Base-by-base conservation (phyloP, 352 stramenopile genomes). In the Globisporangium echinulatum region DNA sequence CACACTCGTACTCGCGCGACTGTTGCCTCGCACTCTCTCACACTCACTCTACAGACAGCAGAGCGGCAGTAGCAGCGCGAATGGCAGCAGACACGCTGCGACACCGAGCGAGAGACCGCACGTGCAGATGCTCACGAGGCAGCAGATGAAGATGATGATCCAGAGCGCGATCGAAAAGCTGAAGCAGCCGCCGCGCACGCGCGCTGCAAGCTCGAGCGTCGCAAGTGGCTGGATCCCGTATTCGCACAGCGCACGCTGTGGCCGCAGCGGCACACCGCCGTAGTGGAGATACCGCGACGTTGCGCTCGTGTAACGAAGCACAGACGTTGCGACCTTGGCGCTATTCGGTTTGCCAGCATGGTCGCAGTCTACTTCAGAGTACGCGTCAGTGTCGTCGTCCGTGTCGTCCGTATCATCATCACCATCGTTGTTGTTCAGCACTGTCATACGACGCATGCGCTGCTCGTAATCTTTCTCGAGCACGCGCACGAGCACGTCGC, bases 101-200 rank as follows among this genome's bases (percentile, higher is more conserved):
- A 90, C 64, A 0, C 75, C 75, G 14, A 90, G 65, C 37, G 81
- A 88, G 37, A 91, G 54, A 0, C 81, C 81, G 52, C 81, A 91
- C 37, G 81, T 91, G 69, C 78, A 91, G 37, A 91, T 63, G 57
- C 81, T 88, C 59, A 89, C 54, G 40, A 88, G 52, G 56, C 75
- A 87, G 64, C 72, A 85, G 58, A 85, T 70, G 60, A 89, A 89
- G 64, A 91, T 91, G 36, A 88, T 62, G 57, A 85, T 81, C 81
- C 81, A 91, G 51, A 91, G 62, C 52, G 78, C 54, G 62, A 91
- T 87, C n/a, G 81, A 91, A 50, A 89, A 71, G 49, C 70, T 66
- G 56, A 89, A 89, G 70, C 82, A 91, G 61, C 82, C 79, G 46
- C 82, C 82, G 39, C 72, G 77, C 36, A 81, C 56, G 15, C 79